phyloP scores from a whole-genome alignment of 306 rosid genomes.

The Acacia melanoxylon region DNA sequence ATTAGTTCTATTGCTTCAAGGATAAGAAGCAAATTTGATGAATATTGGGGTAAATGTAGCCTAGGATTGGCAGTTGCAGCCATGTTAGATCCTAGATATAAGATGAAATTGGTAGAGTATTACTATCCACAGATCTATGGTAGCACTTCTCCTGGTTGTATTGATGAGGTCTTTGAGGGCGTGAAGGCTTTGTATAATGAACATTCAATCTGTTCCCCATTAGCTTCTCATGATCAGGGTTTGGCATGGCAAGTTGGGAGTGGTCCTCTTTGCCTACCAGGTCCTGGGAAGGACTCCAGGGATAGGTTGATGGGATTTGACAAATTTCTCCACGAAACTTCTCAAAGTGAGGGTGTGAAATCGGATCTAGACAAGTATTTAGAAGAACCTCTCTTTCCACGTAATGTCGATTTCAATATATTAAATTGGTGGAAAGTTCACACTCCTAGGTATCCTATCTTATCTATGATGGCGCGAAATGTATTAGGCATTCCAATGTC shows the following conservation, averaged over 20 bases:
- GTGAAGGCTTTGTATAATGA: slow-evolving; percentile 81
- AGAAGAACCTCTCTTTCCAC: slow-evolving; percentile 95
- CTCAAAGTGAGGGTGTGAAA: slow-evolving; percentile 73
- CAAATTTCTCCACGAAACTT: slow-evolving; percentile 83
- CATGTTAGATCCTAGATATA: slow-evolving; percentile 91
- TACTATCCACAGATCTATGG: slow-evolving; percentile 87
- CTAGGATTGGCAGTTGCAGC: slow-evolving; percentile 91
- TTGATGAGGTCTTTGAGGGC: slow-evolving; percentile 66
- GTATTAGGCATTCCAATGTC: slow-evolving; percentile 85
- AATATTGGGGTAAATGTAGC: slow-evolving; percentile 90
- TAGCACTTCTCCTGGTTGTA: slow-evolving; percentile 52
- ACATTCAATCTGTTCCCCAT: slow-evolving; percentile 77
- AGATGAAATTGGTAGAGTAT: slow-evolving; percentile 90
- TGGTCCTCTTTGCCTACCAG: slow-evolving; percentile 47
- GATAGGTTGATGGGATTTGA: slow-evolving; percentile 95
- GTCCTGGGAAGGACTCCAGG: slow-evolving; percentile 65
- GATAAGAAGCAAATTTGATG: slow-evolving; percentile 87
- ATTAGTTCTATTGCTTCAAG: slow-evolving; percentile 64
- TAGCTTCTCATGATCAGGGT: slow-evolving; percentile 80
- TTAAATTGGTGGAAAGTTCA: slow-evolving; percentile 98
- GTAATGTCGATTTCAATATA: slow-evolving; percentile 73
- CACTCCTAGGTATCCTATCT: slow-evolving; percentile 90
- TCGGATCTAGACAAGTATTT: slow-evolving; percentile 92
- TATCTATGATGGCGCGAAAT: slow-evolving; percentile 98
- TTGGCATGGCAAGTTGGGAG: slow-evolving; percentile 76